These are phyloP conservation scores for Glutinoglossum americanum DNA, from an alignment of 495 filamentous ascomycete species.

Conservation along the genomic window DNA sequence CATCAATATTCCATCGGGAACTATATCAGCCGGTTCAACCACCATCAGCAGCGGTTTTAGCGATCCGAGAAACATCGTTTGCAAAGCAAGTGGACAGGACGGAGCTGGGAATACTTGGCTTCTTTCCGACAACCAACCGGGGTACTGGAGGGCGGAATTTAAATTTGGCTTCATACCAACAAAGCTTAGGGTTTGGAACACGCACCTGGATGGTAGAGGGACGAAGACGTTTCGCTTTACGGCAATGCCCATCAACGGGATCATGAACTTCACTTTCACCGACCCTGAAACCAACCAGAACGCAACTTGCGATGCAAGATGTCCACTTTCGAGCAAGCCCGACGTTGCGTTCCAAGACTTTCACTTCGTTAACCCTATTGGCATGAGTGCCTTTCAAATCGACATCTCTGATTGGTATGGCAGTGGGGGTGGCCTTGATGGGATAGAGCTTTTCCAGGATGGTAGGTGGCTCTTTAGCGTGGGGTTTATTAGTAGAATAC, in stretches of 20 bases:
- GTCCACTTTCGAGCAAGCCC: conserved; percentile 50
- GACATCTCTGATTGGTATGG: conserved; percentile 79
- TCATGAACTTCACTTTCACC: conserved; percentile 88
- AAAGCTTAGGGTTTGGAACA: conserved; percentile 78
- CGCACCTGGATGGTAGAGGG: conserved; percentile 62
- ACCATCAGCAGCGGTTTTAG: conserved; percentile 43
- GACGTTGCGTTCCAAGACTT: conserved; percentile 64
- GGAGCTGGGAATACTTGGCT: conserved; percentile 65
- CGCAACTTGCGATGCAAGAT: conserved; percentile 49
- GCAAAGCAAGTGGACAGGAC: conserved; percentile 41
- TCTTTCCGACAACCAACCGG: conserved; percentile 53
- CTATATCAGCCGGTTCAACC: conserved; percentile 40
- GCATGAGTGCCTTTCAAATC: conserved; percentile 73
- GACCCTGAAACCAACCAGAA: conserved; percentile 46
- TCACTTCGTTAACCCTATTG: conserved; percentile 64
- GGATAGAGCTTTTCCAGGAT: conserved; percentile 77
- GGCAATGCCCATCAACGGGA: conserved; percentile 63
- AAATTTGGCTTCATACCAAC: conserved; percentile 63
- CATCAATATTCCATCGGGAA: conserved; percentile 62
- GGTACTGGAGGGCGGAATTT: conserved; percentile 71
- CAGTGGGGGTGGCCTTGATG: conserved; percentile 62
- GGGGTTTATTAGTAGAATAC: conserved; percentile 5
- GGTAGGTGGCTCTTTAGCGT: conserved; percentile 17
- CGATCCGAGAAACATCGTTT: conserved; percentile 70
- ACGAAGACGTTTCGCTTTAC: conserved; percentile 73